Percentiles rank a stretch among this genome's conserved stretches.
phyloP scores from a whole-genome alignment of 2,329 filamentous ascomycete genomes.

The Daldinia sp. region DNA sequence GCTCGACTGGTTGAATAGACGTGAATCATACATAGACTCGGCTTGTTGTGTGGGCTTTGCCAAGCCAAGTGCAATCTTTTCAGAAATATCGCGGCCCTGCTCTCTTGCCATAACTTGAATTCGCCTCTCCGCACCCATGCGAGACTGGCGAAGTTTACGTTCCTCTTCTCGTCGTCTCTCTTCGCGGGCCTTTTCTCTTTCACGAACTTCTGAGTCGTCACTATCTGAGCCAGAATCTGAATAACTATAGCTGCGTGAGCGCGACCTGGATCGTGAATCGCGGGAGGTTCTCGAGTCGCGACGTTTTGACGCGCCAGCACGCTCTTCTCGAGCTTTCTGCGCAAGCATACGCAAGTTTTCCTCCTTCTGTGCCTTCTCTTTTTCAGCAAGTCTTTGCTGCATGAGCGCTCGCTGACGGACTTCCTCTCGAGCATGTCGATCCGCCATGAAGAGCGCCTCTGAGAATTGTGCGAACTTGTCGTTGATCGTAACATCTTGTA shows the following conservation, averaged over 20 bases:
- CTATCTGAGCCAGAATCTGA: constrained; percentile 65
- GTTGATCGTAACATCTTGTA: constrained; percentile 96
- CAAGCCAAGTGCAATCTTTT: constrained; percentile 93
- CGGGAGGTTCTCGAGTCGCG: constrained; percentile 58
- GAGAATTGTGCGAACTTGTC: constrained; percentile 98
- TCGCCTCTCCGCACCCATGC: constrained; percentile 93
- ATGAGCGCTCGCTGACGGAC: constrained; percentile 92
- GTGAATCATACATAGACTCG: constrained; percentile 97
- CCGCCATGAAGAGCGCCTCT: constrained; percentile 93
- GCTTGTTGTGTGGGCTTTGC: constrained; percentile 93
- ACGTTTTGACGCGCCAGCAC: constrained; percentile 65
- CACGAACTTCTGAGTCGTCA: constrained; percentile 78
- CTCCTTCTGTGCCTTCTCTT: constrained; percentile 95
- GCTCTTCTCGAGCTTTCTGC: constrained; percentile 90
- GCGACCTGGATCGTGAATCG: constrained; percentile 59
- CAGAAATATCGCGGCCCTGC: constrained; percentile 95
- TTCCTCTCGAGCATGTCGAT: constrained; percentile 94
- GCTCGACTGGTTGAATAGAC: constrained; percentile 92
- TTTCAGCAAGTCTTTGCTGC: constrained; percentile 96
- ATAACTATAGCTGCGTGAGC: constrained; percentile 65
- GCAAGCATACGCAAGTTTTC: constrained; percentile 89
- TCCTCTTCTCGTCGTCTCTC: constrained; percentile 87
- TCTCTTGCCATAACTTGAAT: constrained; percentile 94
- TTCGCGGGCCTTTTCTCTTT: constrained; percentile 80
- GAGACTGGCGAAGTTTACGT: constrained; percentile 88